Evolutionary conservation across 1,284 basidiomycete species (phyloP).

Genomic region (Fistulina hepatica): DNA sequence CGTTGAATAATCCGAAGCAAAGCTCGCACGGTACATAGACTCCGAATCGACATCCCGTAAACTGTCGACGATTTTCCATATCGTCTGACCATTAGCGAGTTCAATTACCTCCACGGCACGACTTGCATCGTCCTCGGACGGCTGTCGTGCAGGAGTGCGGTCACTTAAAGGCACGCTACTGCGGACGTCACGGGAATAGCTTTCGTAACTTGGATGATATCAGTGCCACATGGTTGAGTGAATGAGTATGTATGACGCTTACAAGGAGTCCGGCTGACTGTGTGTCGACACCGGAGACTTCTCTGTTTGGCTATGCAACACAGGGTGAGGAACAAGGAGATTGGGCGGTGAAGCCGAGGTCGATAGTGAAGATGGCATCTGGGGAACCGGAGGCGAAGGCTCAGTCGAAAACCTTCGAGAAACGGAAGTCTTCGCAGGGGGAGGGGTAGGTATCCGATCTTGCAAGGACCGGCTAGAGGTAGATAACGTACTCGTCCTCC

Average conservation of each 20-base stretch:
- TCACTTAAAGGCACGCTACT: conserved; percentile 7
- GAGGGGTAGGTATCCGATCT: conserved; percentile 73
- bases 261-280: conserved; percentile 74
- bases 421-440: conserved; percentile 50
- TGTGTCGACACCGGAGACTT: conserved; percentile 51
- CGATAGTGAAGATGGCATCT: conserved; percentile 42
- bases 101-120: conserved; percentile 69
- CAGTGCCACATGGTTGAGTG: conserved; percentile 15
- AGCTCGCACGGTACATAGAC: conserved; percentile 58
- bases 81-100: conserved; percentile 70
- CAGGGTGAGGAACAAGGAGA: conserved; percentile 29
- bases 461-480: conserved; percentile 57
- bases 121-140: conserved; percentile 29
- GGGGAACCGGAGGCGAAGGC: conserved; percentile 60
- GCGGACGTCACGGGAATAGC: conserved; percentile 53
- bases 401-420: conserved; percentile 50
- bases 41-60: conserved; percentile 67
- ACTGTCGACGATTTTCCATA: conserved; percentile 76
- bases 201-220: conserved; percentile 54
- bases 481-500: conserved; percentile 47
- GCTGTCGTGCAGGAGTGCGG: conserved; percentile 4
- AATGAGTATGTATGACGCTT: conserved; percentile 25
- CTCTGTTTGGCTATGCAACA: conserved; percentile 36
- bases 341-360: conserved; percentile 34
- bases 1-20: conserved; percentile 61